Percentiles rank a stretch among this genome's conserved stretches.
phyloP scores from a whole-genome alignment of 1,139 yeast species.

The Diutina rugosa region DNA sequence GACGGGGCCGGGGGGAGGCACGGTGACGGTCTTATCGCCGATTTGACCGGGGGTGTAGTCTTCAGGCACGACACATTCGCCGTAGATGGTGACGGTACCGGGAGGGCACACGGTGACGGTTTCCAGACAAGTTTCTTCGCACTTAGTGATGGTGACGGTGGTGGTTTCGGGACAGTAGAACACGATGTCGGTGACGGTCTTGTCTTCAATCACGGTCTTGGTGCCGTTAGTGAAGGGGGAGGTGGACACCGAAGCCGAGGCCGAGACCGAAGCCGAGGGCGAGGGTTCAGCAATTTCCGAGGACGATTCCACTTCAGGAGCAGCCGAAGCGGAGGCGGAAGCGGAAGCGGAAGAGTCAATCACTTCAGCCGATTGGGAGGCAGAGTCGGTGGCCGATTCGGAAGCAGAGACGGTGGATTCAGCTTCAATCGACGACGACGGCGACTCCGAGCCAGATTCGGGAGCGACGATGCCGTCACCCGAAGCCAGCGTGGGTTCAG shows the following conservation, averaged over 20 bases:
- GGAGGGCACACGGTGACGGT: neutral
- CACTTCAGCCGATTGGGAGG: neutral
- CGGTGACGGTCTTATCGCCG: neutral
- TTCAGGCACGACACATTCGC: neutral
- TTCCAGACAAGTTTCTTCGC: neutral
- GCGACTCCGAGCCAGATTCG: neutral
- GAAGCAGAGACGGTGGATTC: neutral
- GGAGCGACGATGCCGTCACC: neutral
- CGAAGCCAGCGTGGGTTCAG: neutral
- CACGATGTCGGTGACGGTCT: constrained; percentile 2
- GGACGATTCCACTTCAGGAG: neutral
- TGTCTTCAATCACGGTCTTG: neutral
- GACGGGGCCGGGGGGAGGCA: neutral
- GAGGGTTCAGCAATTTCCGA: neutral
- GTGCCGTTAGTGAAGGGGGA: neutral
- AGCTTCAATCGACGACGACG: neutral
- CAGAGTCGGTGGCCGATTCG: neutral
- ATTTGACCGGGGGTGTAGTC: neutral
- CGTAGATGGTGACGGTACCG: constrained; percentile 1
- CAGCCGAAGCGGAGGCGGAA: neutral
- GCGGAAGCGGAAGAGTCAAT: neutral
- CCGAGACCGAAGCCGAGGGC: neutral
- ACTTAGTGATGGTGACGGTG: constrained; percentile 1
- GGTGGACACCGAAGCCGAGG: neutral
- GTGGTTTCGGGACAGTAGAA: constrained; percentile 2